Base-by-base conservation (phyloP, 2,329 filamentous ascomycete genomes). In the Pseudopyrenochaeta lycopersici region DNA sequence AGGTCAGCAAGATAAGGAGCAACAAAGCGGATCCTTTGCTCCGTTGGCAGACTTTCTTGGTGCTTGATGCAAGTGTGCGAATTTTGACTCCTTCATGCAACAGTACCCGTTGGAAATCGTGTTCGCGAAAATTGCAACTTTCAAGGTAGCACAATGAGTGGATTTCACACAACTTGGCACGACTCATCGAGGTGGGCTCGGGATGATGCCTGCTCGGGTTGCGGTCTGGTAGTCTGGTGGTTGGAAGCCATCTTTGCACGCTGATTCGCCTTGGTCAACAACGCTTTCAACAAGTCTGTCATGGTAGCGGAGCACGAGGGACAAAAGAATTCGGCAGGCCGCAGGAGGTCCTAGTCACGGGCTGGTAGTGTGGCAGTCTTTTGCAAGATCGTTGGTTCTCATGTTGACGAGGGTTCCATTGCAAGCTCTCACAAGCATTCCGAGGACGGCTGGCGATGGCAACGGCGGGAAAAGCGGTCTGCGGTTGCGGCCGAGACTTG, bases 311-410 rank as follows among this genome's bases (percentile, higher is more conserved):
- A 60, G 60, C 63, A 66, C 63, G 58, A 64, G 56, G 60, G 58
- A 42, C 49, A 39, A 41, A 54, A 52, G 55, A 63, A 53, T 45
- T 54, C 56, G 54, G 52, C 50, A 29, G 63, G 57, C 67, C 69
- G 71, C 70, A 74, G 66, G 44, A 60, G 40, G 33, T 46, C 55
- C 45, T 63, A 61, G 70, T 75, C 72, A 75, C 71, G 71, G 72
- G 72, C 68, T 61, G 38, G 49, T 50, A 42, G 66, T 67, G 63
- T 67, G 64, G 64, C 46, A 61, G 63, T 45, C 42, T 50, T 60
- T 43, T 61, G 67, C 33, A 49, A 58, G 18, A 35, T 52, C 51
- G 69, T 75, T 73, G 70, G 71, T 53, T 66, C 56, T 54, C 58
- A 45, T 53, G 44, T 62, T 61, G 56, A 67, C 55, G 63, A 67